Base-by-base conservation (phyloP, 208 protist genomes). In the Trypanosoma theileri region DNA sequence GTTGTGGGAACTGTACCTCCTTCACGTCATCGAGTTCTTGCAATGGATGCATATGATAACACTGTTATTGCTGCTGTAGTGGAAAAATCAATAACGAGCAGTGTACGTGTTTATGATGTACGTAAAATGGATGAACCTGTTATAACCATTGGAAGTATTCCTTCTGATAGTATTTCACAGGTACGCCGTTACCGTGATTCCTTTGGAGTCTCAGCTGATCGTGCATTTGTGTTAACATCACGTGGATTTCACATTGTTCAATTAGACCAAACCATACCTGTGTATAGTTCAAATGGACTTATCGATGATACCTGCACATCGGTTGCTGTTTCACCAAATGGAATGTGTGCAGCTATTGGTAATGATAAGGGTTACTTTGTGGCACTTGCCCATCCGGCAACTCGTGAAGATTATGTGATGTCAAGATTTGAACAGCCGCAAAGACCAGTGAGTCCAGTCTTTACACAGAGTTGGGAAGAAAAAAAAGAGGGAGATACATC, bases 351-450 rank as follows among this genome's bases (percentile, higher is more conserved):
- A 17, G 91, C 84, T 44, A 84, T 96, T 42, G 91, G 91, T 28
- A 96, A 85, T 73, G 86, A 96, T 77, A 94, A 93, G 76, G 86
- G 88, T 21, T 77, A 81, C 48, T 92, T 94, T 69, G 80, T 87
- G 56, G 81, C 88, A 14, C 76, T 89, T 59, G 83, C 84, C n/a
- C 80, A 93, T 67, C 86, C 88, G 1, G 79, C 84, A 60, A 88
- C 75, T 31, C 73, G 79, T 17, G 79, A 88, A 50, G 80, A 90
- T 61, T 94, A 86, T 61, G 71, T 92, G 55, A 96, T 94, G 84
- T 91, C 87, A 13, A 85, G 81, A 40, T 85, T 80, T 63, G 69
- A 73, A 17, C 81, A 94, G 66, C 86, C 85, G 14, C 73, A 68
- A 21, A 84, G 81, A 1, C 88, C 91, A 17, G 57, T 41, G 28